phyloP scores from a whole-genome alignment of 345 rosid genomes.

The Pistacia atlantica region DNA sequence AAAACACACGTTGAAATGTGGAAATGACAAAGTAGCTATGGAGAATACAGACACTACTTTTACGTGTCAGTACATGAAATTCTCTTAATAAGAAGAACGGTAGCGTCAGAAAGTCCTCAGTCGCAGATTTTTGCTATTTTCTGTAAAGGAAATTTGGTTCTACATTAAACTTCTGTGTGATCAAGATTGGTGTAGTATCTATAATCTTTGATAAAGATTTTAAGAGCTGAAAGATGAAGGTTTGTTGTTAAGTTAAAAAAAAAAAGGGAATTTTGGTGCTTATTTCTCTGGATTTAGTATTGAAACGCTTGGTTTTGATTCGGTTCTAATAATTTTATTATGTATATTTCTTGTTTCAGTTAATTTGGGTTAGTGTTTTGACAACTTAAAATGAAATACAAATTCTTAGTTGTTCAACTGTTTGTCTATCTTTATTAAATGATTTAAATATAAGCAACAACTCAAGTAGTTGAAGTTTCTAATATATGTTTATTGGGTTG shows the following conservation, averaged over 20 bases:
- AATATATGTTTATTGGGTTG: too few relatives aligned
- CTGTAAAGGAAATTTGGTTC: not conserved
- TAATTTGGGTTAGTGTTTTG: too few relatives aligned
- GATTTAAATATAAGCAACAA: too few relatives aligned
- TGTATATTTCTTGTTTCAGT: too few relatives aligned
- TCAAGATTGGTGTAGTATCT: not conserved
- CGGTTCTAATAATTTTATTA: too few relatives aligned
- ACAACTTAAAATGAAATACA: too few relatives aligned
- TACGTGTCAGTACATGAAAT: slow-evolving; percentile 8
- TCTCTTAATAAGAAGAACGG: not conserved
- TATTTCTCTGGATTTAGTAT: too few relatives aligned
- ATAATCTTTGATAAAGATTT: not conserved
- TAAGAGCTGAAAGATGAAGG: not conserved
- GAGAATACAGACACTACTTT: not conserved
- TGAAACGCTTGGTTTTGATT: not conserved
- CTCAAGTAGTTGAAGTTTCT: too few relatives aligned
- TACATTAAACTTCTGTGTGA: not conserved
- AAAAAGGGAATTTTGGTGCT: too few relatives aligned
- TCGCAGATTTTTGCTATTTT: not conserved
- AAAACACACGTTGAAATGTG: slow-evolving; percentile 17
- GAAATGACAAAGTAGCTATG: slow-evolving; percentile 21
- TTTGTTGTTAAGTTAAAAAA: not conserved
- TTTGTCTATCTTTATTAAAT: too few relatives aligned
- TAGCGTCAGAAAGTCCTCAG: not conserved
- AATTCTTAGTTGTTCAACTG: too few relatives aligned